Percentiles rank a stretch among this genome's conserved stretches.
Evolutionary conservation across 148 eudicot species (phyloP).

Genomic region (Salicornia ramosissima): DNA sequence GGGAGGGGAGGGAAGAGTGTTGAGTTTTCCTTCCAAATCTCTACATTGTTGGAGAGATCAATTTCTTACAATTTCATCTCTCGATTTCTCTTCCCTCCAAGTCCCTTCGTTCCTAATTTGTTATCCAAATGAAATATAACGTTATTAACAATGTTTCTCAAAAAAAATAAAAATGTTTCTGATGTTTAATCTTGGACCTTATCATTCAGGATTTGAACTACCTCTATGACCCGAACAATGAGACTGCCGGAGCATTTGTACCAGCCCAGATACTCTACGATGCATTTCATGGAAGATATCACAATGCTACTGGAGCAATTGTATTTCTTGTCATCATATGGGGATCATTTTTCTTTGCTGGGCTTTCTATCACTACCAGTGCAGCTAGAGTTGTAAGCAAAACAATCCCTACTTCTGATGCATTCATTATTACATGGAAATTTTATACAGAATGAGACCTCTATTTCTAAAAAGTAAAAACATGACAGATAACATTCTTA

Average conservation of each 20-base stretch:
- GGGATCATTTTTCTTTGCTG: slow-evolving; percentile 72
- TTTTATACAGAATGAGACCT: no score
- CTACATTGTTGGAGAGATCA: not conserved
- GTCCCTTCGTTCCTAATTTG: no score
- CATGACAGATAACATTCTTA: no score
- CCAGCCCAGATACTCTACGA: slow-evolving; percentile 71
- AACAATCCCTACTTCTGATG: not conserved
- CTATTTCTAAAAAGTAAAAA: no score
- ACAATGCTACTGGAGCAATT: slow-evolving; percentile 47
- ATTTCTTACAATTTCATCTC: no score
- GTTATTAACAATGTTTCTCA: not conserved
- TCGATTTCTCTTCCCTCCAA: no score
- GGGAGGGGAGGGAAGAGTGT: no score
- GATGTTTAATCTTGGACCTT: not conserved
- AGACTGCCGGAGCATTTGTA: slow-evolving; percentile 61
- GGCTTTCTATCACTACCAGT: slow-evolving; percentile 58
- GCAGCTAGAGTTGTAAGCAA: slow-evolving; percentile 59
- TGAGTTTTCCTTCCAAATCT: no score
- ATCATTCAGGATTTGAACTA: slow-evolving; percentile 41
- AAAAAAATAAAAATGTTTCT: not conserved
- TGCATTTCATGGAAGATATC: slow-evolving; percentile 62
- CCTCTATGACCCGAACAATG: slow-evolving; percentile 46
- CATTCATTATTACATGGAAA: no score
- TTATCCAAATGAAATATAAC: no score
- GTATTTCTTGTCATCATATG: slow-evolving; percentile 54